Conservation (phyloP, 805 yeast species). For the Metschnikowia drakensbergensis region DNA sequence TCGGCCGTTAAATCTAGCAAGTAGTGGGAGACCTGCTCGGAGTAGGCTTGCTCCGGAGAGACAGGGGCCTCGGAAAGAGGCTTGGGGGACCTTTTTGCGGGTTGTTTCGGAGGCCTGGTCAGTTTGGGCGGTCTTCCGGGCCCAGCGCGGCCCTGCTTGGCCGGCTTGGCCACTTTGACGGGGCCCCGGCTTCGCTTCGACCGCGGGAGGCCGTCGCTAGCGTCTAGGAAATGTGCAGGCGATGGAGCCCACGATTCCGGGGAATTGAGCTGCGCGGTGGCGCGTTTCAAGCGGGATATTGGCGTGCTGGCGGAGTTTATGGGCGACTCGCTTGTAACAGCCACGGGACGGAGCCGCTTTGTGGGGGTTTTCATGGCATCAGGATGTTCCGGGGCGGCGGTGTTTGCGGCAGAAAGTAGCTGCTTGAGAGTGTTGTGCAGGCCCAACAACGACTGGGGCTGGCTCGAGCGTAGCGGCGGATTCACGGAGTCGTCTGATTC, state of each 20-base stretch:
- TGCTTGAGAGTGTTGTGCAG: slow-evolving; percentile 17
- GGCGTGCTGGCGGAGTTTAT: slow-evolving; percentile 16
- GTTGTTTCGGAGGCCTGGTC: neutral
- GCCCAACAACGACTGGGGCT: slow-evolving; percentile 13
- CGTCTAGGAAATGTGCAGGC: slow-evolving; percentile 1
- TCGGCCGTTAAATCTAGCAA: slow-evolving; percentile 20
- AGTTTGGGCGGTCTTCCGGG: neutral
- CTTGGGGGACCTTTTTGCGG: neutral
- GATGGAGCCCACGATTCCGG: slow-evolving; percentile 5
- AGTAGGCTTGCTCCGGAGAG: slow-evolving; percentile 10
- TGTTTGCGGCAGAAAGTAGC: slow-evolving; percentile 11
- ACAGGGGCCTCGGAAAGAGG: neutral
- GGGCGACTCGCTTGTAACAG: slow-evolving; percentile 8
- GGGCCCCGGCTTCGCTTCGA: neutral
- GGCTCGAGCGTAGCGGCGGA: slow-evolving; percentile 8
- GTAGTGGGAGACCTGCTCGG: slow-evolving; percentile 31
- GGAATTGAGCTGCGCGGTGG: slow-evolving; percentile 10
- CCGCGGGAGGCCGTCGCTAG: neutral
- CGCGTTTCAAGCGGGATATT: slow-evolving; percentile 15
- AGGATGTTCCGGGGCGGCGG: neutral
- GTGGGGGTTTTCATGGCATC: neutral
- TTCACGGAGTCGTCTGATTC: slow-evolving; percentile 5
- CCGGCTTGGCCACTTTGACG: neutral
- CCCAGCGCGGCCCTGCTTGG: neutral
- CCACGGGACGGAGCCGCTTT: neutral